Evolutionary conservation across 2,329 filamentous ascomycete genomes (phyloP).

Genomic region (Aspergillus pseudotamarii): DNA sequence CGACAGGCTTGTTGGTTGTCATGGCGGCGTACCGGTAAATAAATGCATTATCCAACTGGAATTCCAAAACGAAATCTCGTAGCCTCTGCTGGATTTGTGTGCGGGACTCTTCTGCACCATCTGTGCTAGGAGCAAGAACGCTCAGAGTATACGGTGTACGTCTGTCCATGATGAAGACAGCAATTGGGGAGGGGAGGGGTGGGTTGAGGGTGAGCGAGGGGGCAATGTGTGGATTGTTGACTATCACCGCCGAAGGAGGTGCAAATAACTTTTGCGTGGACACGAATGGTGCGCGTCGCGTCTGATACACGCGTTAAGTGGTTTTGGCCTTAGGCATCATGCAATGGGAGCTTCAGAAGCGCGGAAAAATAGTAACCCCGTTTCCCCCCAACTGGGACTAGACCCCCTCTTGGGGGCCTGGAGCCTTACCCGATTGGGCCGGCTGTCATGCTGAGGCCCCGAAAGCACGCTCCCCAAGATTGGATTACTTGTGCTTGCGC

Average conservation of each 20-base stretch:
- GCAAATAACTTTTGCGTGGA: slow-evolving; percentile 32
- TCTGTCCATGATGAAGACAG: slow-evolving; percentile 69
- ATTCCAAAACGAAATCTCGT: slow-evolving; percentile 89
- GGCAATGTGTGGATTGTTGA: slow-evolving; percentile 18
- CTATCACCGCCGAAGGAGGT: slow-evolving; percentile 12
- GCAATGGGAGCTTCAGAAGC: background rate
- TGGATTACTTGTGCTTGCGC: slow-evolving; percentile 20
- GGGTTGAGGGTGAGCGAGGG: slow-evolving; percentile 12
- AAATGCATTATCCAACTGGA: slow-evolving; percentile 90
- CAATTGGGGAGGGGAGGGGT: slow-evolving; percentile 20
- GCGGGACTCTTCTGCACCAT: slow-evolving; percentile 68
- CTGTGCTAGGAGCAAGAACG: slow-evolving; percentile 71
- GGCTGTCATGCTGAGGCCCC: slow-evolving; percentile 24
- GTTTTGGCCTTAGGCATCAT: slow-evolving; percentile 24
- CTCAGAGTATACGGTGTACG: slow-evolving; percentile 84
- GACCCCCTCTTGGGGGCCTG: slow-evolving; percentile 14
- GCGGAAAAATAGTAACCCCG: slow-evolving; percentile 19
- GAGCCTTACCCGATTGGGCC: slow-evolving; percentile 32
- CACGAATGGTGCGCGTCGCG: slow-evolving; percentile 40
- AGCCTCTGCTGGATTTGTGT: slow-evolving; percentile 76
- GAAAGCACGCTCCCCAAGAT: slow-evolving; percentile 20
- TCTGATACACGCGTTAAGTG: slow-evolving; percentile 44
- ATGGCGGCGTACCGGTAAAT: slow-evolving; percentile 72
- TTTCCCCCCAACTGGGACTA: slow-evolving; percentile 13
- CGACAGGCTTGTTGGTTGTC: slow-evolving; percentile 9